Evolutionary conservation across 1,139 yeast genomes (phyloP).

Genomic region (Debaryomyces sp.): DNA sequence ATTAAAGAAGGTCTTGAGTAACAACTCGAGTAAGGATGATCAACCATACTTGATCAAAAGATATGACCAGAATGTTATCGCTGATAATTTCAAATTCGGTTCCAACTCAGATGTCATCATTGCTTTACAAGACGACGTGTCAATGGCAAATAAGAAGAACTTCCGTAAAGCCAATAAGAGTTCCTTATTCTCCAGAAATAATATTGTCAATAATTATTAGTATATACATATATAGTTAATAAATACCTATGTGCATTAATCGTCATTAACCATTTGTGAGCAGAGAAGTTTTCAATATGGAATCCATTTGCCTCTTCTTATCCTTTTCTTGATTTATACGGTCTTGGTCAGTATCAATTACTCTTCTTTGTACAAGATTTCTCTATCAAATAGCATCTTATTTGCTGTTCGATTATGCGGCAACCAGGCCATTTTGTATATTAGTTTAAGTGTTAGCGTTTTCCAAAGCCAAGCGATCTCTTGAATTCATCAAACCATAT

Average conservation of each 20-base stretch:
- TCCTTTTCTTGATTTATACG: background rate
- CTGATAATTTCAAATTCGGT: conserved; percentile 79
- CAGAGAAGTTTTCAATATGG: background rate
- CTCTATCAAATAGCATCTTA: background rate
- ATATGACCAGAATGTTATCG: conserved; percentile 65
- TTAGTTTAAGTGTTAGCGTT: conserved; percentile 18
- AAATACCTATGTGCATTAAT: background rate
- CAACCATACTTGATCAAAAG: conserved; percentile 66
- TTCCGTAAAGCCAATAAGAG: conserved; percentile 52
- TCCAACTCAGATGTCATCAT: conserved; percentile 70
- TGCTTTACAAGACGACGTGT: conserved; percentile 71
- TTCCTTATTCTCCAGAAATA: conserved; percentile 19
- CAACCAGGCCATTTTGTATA: background rate
- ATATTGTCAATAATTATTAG: conserved; percentile 30
- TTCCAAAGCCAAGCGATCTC: conserved; percentile 47
- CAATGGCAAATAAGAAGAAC: conserved; percentile 59
- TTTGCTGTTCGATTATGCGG: background rate
- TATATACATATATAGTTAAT: conserved; percentile 4
- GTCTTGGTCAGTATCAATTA: background rate
- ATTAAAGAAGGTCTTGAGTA: conserved; percentile 57
- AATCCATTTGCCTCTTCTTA: background rate
- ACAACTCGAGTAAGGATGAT: conserved; percentile 32
- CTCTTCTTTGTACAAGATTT: background rate
- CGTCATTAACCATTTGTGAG: background rate
- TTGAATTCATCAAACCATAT: conserved; percentile 68